These are phyloP conservation scores for Fulvia fulva DNA, from an alignment of 2,329 filamentous ascomycete species.

Conservation along the genomic window DNA sequence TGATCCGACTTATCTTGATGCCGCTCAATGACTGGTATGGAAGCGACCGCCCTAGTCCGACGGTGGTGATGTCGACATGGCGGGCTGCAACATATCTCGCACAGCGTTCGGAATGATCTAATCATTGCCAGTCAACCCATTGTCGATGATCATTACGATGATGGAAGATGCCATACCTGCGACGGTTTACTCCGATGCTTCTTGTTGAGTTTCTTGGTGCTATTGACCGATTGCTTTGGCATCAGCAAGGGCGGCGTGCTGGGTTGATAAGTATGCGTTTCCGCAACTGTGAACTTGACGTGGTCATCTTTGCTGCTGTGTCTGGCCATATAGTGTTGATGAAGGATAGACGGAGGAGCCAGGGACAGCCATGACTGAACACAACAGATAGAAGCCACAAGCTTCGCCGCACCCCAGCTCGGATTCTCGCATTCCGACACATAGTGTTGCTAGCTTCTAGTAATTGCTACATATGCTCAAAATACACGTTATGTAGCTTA, in stretches of 20 bases:
- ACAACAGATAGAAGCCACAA: neutral
- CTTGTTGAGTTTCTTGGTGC: constrained; percentile 1
- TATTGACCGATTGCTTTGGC: neutral
- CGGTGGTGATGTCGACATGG: neutral
- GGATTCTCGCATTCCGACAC: too few relatives aligned
- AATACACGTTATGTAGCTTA: too few relatives aligned
- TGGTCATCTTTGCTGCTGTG: neutral
- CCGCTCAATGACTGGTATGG: neutral
- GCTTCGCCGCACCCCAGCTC: too few relatives aligned
- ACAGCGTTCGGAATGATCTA: neutral
- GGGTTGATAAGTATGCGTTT: neutral
- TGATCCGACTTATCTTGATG: neutral
- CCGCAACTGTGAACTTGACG: neutral
- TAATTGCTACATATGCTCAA: too few relatives aligned
- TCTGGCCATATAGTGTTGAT: constrained; percentile 1
- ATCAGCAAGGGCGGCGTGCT: neutral
- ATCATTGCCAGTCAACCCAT: too few relatives aligned
- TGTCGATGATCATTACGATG: neutral
- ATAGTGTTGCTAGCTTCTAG: too few relatives aligned
- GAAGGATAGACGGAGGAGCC: neutral
- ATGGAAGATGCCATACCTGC: too few relatives aligned
- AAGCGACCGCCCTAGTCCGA: neutral
- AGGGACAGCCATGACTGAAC: neutral
- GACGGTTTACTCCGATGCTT: neutral
- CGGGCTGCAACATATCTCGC: neutral